A percentile compares a stretch with the other conserved stretches of the same genome.
phyloP scores from a whole-genome alignment of 441 rosid genomes.

The Erysimum pusillum region DNA sequence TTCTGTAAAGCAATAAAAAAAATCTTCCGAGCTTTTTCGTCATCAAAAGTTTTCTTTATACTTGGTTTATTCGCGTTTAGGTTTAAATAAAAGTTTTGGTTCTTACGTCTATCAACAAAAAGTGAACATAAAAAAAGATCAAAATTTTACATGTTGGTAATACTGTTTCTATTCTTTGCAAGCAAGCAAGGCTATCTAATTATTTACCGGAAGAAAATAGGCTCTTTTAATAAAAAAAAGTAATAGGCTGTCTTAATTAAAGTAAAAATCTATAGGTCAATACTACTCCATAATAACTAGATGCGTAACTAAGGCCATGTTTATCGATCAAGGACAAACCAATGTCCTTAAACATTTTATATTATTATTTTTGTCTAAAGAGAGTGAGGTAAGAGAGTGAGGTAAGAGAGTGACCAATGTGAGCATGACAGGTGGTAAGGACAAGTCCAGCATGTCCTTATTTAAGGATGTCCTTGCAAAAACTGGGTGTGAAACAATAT shows the following conservation, averaged over 20 bases:
- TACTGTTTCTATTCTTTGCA: too few species aligned
- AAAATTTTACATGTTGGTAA: neutral
- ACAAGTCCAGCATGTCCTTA: too few species aligned
- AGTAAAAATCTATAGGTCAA: neutral
- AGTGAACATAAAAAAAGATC: neutral
- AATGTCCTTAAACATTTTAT: too few species aligned
- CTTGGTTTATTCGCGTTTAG: neutral
- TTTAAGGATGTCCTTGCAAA: too few species aligned
- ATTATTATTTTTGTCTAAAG: too few species aligned
- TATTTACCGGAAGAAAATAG: too few species aligned
- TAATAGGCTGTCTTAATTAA: neutral
- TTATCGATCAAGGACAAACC: too few species aligned
- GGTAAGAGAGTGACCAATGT: too few species aligned
- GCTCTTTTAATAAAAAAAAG: neutral
- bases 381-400: too few species aligned
- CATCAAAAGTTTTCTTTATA: neutral
- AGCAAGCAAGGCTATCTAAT: too few species aligned
- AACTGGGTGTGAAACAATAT: too few species aligned
- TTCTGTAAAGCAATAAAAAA: slow-evolving; percentile 25
- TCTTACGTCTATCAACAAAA: slow-evolving; percentile 7
- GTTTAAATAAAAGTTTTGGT: slow-evolving; percentile 1
- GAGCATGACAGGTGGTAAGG: too few species aligned
- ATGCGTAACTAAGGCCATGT: neutral
- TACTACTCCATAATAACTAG: neutral
- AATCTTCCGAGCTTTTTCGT: neutral